Conservation (phyloP, 345 rosid species). For the Kandelia obovata region DNA sequence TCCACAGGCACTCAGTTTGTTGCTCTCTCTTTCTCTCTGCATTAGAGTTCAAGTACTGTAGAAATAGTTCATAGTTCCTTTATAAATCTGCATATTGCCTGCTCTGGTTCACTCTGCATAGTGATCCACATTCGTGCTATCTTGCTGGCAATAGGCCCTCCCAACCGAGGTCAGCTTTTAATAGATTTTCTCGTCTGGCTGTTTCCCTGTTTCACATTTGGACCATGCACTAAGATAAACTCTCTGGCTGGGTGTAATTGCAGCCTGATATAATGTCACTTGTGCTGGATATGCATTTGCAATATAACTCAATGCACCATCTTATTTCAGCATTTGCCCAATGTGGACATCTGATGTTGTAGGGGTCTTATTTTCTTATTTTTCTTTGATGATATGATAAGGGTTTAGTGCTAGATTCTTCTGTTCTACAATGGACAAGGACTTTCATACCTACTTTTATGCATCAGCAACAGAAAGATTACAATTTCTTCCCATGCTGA, state of each 20-base stretch:
- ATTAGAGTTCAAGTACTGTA: neutral
- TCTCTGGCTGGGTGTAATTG: neutral
- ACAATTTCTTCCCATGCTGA: neutral
- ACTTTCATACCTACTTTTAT: neutral
- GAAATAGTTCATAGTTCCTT: neutral
- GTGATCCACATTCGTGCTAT: neutral
- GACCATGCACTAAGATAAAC: neutral
- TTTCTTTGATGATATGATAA: neutral
- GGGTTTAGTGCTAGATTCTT: conserved; percentile 3
- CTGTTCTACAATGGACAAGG: neutral
- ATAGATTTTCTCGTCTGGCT: neutral
- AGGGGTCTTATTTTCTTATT: neutral
- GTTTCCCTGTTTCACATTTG: neutral
- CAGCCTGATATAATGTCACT: neutral
- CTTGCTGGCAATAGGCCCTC: neutral
- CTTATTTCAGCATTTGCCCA: neutral
- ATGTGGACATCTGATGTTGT: neutral
- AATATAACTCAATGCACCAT: neutral
- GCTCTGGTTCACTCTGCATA: neutral
- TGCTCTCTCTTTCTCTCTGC: neutral
- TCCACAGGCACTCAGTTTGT: neutral
- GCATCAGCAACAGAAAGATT: neutral
- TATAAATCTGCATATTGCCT: neutral
- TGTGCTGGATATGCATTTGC: no score
- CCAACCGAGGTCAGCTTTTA: neutral